Percentiles rank a stretch among this genome's conserved stretches.
phyloP scores from a whole-genome alignment of 768 basidiomycete species.

The Tylopilus vinaceipallidus region DNA sequence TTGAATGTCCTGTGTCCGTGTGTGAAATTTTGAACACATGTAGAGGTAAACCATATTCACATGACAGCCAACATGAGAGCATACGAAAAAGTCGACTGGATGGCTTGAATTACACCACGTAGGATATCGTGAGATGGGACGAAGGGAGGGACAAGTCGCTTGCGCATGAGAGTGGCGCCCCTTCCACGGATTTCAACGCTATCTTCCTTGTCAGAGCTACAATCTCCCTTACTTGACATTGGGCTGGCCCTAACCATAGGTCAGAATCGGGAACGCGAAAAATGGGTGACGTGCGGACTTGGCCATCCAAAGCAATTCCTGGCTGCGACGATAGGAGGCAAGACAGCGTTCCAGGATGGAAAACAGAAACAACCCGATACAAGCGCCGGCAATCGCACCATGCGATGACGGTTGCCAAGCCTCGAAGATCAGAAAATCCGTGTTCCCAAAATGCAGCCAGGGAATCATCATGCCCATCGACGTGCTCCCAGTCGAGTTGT shows the following conservation, averaged over 20 bases:
- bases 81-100: constrained; percentile 65
- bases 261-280: background rate
- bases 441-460: constrained; percentile 66
- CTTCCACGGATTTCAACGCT: background rate
- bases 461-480: constrained; percentile 63
- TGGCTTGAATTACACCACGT: constrained; percentile 61
- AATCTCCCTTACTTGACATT: background rate
- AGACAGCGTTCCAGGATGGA: constrained; percentile 72
- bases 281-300: constrained; percentile 40
- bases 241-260: constrained; percentile 8
- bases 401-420: constrained; percentile 64
- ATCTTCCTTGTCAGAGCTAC: constrained; percentile 3
- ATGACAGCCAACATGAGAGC: constrained; percentile 80
- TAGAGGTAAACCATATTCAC: constrained; percentile 39
- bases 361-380: constrained; percentile 65
- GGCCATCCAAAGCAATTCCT: constrained; percentile 57
- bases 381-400: constrained; percentile 74
- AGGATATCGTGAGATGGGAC: constrained; percentile 62
- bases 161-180: constrained; percentile 7
- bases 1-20: constrained; percentile 70
- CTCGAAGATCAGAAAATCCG: constrained; percentile 66
- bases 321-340: constrained; percentile 48
- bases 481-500: constrained; percentile 10
- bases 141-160: constrained; percentile 55
- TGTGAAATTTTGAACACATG: constrained; percentile 4